Percentiles rank a stretch among this genome's conserved stretches.
Evolutionary conservation across 208 protist genomes (phyloP).

Genomic region (Trypanosoma lewisi): DNA sequence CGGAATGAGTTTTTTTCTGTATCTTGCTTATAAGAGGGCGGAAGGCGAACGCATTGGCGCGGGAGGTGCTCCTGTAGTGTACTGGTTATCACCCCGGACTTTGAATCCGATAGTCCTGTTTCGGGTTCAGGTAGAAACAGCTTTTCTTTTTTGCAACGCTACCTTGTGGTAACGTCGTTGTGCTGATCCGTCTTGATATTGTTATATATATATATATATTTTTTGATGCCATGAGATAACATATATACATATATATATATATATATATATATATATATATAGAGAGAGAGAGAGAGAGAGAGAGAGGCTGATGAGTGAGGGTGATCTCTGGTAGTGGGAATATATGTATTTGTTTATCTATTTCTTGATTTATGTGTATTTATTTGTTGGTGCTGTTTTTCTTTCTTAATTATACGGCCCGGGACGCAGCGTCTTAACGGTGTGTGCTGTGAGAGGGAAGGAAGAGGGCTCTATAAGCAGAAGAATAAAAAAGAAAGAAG

Average conservation of each 20-base stretch:
- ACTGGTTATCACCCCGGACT: slow-evolving; percentile 92
- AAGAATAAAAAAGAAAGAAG: no score
- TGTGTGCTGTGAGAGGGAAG: no score
- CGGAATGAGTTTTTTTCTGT: no score
- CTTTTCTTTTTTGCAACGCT: slow-evolving; percentile 34
- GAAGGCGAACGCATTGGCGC: no score
- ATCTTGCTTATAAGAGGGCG: no score
- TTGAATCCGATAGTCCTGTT: slow-evolving; percentile 92
- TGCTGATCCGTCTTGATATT: background rate
- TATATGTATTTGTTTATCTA: no score
- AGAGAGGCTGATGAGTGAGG: no score
- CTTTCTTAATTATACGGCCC: background rate
- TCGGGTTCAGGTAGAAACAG: slow-evolving; percentile 91
- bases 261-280: no score
- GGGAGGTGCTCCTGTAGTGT: slow-evolving; percentile 84
- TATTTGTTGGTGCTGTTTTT: slow-evolving; percentile 1
- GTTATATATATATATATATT: background rate
- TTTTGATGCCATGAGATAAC: background rate
- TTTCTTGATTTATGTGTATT: background rate
- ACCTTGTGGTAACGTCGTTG: background rate
- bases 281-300: no score
- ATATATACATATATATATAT: no score
- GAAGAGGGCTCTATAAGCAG: no score
- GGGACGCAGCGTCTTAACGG: background rate
- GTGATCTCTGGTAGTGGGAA: no score